Base-by-base conservation (phyloP, 164 flowering plant genomes). In the Saururus chinensis region DNA sequence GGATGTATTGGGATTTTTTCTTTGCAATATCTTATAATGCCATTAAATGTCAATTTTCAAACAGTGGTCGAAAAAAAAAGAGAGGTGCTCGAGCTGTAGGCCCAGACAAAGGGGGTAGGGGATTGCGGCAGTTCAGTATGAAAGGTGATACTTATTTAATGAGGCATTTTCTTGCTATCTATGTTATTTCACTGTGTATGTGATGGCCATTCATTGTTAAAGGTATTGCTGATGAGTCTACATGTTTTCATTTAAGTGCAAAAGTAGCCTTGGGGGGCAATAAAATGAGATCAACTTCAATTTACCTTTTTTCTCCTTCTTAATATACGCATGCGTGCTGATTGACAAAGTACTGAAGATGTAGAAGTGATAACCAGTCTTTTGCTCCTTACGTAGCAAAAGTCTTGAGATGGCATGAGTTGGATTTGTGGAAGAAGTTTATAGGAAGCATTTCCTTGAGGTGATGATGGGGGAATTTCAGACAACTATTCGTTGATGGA, bases 71-170 rank as follows among this genome's bases (percentile, higher is more conserved):
- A 78, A 95, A 84, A 88, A 91, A 95, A 65, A 95, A 86, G 79
- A 77, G 93, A 74, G 93, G 81, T 57, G 93, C 84, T 62, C 79
- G 96, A 41, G 88, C 88, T 20, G 77, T 71, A 53, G 93, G 85
- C 59, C 83, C 77, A 51, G 98, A 92, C 73, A 92, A 92, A 77
- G 83, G 78, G 72, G 93, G 96, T 51, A 77, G 93, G 73, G 98
- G 98, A 62, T 88, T 92, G 25, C 88, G 98, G 11, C 97, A 89
- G 70, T 89, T 92, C 70, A 92, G 98, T 80, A 85, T 88, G 96
- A 89, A 82, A 89, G 96, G 98, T 92, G 58, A 35, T 25, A 16
- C 0, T 42, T 45, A 51, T 26, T 30, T n/a, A 13, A 17, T 26
- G 16, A 0, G 35, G 40, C 23, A n/a, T 17, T 60, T 30, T 41